A percentile compares a stretch with the other conserved stretches of the same genome.
Conservation (phyloP, 495 filamentous ascomycete species). For the Lasiosphaeria miniovina region DNA sequence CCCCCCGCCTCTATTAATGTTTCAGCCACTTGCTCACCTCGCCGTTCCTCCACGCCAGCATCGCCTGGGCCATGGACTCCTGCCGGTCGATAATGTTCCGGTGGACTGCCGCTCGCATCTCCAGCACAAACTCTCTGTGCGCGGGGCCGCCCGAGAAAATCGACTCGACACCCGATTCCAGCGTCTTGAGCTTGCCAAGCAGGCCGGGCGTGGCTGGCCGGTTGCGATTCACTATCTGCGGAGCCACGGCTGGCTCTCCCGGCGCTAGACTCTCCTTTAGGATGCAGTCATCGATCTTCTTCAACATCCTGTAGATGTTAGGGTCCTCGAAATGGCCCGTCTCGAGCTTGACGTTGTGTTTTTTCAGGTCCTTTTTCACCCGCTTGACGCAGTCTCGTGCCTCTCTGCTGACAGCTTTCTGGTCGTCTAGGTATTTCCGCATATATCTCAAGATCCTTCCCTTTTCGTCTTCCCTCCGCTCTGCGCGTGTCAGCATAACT, state of each 20-base stretch:
- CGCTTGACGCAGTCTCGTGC: slow-evolving; percentile 7
- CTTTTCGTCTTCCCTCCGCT: slow-evolving; percentile 2
- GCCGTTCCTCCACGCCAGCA: slow-evolving; percentile 4
- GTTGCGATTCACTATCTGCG: slow-evolving; percentile 7
- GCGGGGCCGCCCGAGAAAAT: slow-evolving; percentile 4
- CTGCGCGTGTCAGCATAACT: neutral
- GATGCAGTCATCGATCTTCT: slow-evolving; percentile 7
- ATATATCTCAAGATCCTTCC: slow-evolving; percentile 6
- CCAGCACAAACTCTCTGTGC: slow-evolving; percentile 7
- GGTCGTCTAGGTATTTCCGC: slow-evolving; percentile 1
- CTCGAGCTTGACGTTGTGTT: slow-evolving; percentile 5
- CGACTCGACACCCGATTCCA: slow-evolving; percentile 8
- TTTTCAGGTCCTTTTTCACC: slow-evolving; percentile 4
- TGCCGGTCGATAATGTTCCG: slow-evolving; percentile 2
- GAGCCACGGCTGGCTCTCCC: neutral
- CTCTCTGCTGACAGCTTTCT: neutral
- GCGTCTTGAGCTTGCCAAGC: slow-evolving; percentile 10
- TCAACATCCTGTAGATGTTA: slow-evolving; percentile 10
- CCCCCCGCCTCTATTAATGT: no score
- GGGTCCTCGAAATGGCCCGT: slow-evolving; percentile 1
- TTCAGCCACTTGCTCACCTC: slow-evolving; percentile 4
- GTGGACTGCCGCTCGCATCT: neutral
- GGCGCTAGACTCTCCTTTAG: slow-evolving; percentile 1
- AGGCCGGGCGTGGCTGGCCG: slow-evolving; percentile 6
- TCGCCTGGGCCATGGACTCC: neutral